Conservation (phyloP, 768 basidiomycete genomes). For the Amanita rimosa region DNA sequence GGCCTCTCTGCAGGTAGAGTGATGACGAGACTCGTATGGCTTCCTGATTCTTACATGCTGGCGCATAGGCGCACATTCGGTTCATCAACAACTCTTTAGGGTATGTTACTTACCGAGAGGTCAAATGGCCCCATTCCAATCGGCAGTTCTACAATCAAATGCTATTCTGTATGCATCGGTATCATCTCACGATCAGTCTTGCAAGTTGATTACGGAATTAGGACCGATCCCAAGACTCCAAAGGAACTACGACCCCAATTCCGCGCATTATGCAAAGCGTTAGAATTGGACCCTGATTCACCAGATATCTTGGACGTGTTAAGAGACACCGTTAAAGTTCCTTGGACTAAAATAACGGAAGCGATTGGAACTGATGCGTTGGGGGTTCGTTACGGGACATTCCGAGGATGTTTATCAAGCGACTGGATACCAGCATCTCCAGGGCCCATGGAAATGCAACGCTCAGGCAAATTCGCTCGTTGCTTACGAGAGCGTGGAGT, state of each 20-base stretch:
- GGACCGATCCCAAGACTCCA: constrained; percentile 49
- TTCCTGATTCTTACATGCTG: neutral
- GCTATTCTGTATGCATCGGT: constrained; percentile 45
- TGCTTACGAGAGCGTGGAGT: constrained; percentile 47
- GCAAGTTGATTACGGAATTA: constrained; percentile 9
- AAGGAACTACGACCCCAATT: constrained; percentile 51
- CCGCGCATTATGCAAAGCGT: constrained; percentile 43
- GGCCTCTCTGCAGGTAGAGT: constrained; percentile 62
- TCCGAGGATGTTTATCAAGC: constrained; percentile 53
- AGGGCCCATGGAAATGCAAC: constrained; percentile 61
- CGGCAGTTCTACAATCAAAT: constrained; percentile 64
- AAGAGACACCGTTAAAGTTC: constrained; percentile 33
- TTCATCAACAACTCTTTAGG: constrained; percentile 65
- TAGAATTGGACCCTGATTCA: constrained; percentile 42
- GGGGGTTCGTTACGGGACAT: constrained; percentile 47
- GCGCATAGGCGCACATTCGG: constrained; percentile 52
- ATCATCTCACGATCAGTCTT: neutral
- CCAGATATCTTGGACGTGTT: constrained; percentile 39
- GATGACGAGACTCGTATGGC: neutral
- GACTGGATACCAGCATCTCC: constrained; percentile 44
- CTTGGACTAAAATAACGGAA: constrained; percentile 38
- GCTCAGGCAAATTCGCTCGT: constrained; percentile 43
- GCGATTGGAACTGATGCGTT: constrained; percentile 48
- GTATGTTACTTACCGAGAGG: constrained; percentile 51
- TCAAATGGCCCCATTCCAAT: constrained; percentile 48